These are phyloP conservation scores for Yamadazyma siamensis DNA, from an alignment of 1,139 yeast genomes.

Conservation along the genomic window DNA sequence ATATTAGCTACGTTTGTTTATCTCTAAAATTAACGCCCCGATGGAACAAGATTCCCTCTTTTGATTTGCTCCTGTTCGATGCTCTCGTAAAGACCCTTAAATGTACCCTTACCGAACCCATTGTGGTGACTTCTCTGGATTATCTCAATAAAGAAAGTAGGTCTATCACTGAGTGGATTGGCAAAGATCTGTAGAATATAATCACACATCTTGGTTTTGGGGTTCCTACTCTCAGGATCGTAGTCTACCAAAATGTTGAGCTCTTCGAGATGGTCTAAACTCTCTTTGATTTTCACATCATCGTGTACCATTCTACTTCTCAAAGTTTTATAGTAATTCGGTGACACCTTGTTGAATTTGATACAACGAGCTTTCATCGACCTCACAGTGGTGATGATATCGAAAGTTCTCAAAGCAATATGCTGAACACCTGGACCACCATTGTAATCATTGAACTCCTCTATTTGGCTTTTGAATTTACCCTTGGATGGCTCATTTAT, in stretches of 20 bases:
- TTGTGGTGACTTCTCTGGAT: slow-evolving; percentile 76
- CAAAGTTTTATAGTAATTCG: slow-evolving; percentile 52
- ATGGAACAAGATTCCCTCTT: slow-evolving; percentile 45
- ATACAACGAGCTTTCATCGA: slow-evolving; percentile 57
- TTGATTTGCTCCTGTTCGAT: slow-evolving; percentile 61
- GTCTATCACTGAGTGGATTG: slow-evolving; percentile 71
- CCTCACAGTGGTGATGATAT: slow-evolving; percentile 58
- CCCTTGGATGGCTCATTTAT: slow-evolving; percentile 81
- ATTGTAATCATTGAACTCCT: slow-evolving; percentile 72
- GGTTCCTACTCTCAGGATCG: slow-evolving; percentile 46
- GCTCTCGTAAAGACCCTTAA: slow-evolving; percentile 74
- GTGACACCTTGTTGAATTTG: slow-evolving; percentile 62
- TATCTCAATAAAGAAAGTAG: slow-evolving; percentile 76
- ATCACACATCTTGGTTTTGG: slow-evolving; percentile 38
- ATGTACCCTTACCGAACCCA: slow-evolving; percentile 88
- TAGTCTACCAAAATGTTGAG: slow-evolving; percentile 69
- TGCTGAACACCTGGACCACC: slow-evolving; percentile 86
- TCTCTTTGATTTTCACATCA: slow-evolving; percentile 45
- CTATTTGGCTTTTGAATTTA: slow-evolving; percentile 66
- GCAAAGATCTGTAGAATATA: slow-evolving; percentile 78
- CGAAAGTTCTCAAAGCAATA: slow-evolving; percentile 61
- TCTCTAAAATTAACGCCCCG: slow-evolving; percentile 1
- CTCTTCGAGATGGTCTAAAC: slow-evolving; percentile 33
- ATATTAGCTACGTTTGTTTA: background rate
- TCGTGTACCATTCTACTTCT: slow-evolving; percentile 34